Evolutionary conservation across 768 basidiomycete species (phyloP).

Genomic region (Lactarius sanguifluus): DNA sequence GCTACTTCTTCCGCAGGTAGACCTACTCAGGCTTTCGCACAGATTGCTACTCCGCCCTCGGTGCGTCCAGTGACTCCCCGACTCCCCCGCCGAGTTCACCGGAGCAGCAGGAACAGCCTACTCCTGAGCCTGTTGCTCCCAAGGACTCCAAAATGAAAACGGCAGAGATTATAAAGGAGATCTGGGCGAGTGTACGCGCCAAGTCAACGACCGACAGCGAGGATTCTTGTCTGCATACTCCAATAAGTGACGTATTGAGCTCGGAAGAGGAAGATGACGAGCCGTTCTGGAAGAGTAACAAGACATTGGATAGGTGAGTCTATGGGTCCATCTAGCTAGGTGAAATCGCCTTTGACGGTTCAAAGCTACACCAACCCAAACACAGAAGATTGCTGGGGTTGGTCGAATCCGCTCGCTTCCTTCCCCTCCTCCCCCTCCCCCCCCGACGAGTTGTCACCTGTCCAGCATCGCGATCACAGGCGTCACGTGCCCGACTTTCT

Average conservation of each 20-base stretch:
- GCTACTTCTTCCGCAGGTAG: conserved; percentile 9
- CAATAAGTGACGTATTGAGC: conserved; percentile 33
- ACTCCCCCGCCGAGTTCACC: conserved; percentile 33
- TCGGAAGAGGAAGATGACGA: conserved; percentile 30
- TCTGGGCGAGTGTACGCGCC: conserved; percentile 56
- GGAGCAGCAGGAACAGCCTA: conserved; percentile 27
- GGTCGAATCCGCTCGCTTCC: neutral
- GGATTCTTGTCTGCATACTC: conserved; percentile 35
- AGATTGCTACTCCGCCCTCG: neutral
- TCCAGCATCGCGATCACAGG: neutral
- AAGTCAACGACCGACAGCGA: conserved; percentile 45
- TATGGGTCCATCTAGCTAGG: neutral
- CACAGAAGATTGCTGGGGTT: neutral
- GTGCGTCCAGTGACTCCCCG: conserved; percentile 33
- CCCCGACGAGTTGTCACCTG: neutral
- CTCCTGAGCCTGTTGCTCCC: conserved; percentile 37
- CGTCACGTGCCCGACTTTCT: neutral
- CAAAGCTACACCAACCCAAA: neutral
- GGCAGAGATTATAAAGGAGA: conserved; percentile 58
- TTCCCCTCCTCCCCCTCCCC: conserved; percentile 1
- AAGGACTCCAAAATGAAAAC: conserved; percentile 46
- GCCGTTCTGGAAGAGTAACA: conserved; percentile 24
- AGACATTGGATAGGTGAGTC: conserved; percentile 6
- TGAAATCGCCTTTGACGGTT: neutral
- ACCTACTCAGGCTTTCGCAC: neutral